Evolutionary conservation across 495 filamentous ascomycete genomes (phyloP), one percentile per base, ranked within the genome.

Genomic region (Penicillium cataractarum): DNA sequence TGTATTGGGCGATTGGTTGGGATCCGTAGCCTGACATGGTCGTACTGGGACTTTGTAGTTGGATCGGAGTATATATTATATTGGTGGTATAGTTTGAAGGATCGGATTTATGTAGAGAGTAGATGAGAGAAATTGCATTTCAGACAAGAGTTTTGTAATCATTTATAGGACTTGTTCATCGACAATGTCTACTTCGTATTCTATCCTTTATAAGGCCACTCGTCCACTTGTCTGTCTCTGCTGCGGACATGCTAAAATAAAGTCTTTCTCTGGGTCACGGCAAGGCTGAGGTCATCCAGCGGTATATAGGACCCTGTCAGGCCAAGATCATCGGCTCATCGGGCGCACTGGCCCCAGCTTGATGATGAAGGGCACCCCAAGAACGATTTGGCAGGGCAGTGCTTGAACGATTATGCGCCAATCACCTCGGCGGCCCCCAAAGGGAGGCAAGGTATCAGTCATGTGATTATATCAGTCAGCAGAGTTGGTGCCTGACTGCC

Each of bases 361-460:
- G 24, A 26, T 50, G 42, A 46, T 4, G 21, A n/a, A n/a, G 42
- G 21, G 24, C 13, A 17, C 24, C 24, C 21, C 22, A 27, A 29
- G 21, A 46, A 21, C 19, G 12, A 8, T 29, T 29, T 50, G 46
- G 46, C 46, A 50, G 46, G 46, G 46, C 46, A 50, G 24, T 50
- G 46, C 24, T 50, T 6, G 46, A 29, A 22, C 19, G 21, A 46
- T 21, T 9, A 21, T 12, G 21, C 24, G 46, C 46, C 24, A 50
- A 50, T 50, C 46, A 50, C 24, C 22, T n/a, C 12, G 46, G 24
- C n/a, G 8, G 42, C 42, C 46, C 46, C 46, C 46, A 15, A 50
- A 50, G 22, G 29, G 22, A 50, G 46, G 46, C 46, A 50, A 50
- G n/a, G n/a, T n/a, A n/a, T n/a, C n/a, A n/a, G n/a, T n/a, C n/a